Percentiles rank a stretch among this genome's conserved stretches.
These are phyloP conservation scores for Geosiphon pyriformis DNA, from an alignment of 192 early-diverging fungal species.

Conservation along the genomic window DNA sequence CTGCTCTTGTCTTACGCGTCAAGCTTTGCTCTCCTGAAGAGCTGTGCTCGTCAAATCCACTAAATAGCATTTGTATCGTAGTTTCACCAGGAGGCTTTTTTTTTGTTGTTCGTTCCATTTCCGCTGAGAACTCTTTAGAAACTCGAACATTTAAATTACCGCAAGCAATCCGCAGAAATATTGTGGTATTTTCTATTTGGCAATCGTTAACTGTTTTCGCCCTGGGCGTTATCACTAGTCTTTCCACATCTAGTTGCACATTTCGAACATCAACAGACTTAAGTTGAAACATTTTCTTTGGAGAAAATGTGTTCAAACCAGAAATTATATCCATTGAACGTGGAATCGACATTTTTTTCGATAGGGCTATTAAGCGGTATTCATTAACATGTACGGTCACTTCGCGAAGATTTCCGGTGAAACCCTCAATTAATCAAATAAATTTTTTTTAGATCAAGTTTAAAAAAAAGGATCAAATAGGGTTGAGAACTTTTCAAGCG, in stretches of 20 bases:
- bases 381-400: constrained; percentile 64
- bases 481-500: background rate
- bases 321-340: constrained; percentile 51
- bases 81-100: constrained; percentile 73
- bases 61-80: constrained; percentile 63
- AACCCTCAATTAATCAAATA: constrained; percentile 52
- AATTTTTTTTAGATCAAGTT: background rate
- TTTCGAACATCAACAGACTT: constrained; percentile 52
- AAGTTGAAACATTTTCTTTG: constrained; percentile 67
- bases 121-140: constrained; percentile 43
- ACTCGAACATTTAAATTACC: constrained; percentile 55
- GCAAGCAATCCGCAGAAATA: constrained; percentile 68
- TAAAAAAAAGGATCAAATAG: background rate
- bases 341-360: constrained; percentile 61
- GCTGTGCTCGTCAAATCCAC: constrained; percentile 72
- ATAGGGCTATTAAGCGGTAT: constrained; percentile 47
- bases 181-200: constrained; percentile 38
- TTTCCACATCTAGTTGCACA: constrained; percentile 51
- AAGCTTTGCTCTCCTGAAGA: constrained; percentile 47
- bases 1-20: constrained; percentile 18
- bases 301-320: constrained; percentile 52
- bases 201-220: background rate
- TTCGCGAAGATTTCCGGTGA: constrained; percentile 66
- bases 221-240: constrained; percentile 29
- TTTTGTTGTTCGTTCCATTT: constrained; percentile 87